These are phyloP conservation scores for Leccinum arenicola DNA, from an alignment of 768 basidiomycete genomes.

Conservation along the genomic window DNA sequence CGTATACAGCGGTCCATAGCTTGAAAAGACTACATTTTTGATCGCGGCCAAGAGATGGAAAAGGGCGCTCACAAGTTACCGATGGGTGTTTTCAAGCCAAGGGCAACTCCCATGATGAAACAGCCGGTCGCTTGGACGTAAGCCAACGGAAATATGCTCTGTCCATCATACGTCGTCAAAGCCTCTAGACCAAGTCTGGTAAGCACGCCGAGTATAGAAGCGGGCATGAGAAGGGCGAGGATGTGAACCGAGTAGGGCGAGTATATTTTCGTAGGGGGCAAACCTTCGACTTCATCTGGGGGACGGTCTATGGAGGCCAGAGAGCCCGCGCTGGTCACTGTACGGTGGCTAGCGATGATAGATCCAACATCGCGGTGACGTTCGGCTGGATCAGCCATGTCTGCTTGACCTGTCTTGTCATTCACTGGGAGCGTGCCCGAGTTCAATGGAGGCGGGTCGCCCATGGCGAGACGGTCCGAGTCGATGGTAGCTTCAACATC, in stretches of 20 bases:
- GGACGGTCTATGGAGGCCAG: slow-evolving; percentile 42
- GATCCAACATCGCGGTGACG: slow-evolving; percentile 31
- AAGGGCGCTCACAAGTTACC: slow-evolving; percentile 61
- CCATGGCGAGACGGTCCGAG: neutral
- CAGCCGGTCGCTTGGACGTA: slow-evolving; percentile 90
- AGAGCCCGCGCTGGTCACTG: slow-evolving; percentile 35
- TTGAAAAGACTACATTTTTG: slow-evolving; percentile 30
- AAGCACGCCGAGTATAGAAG: slow-evolving; percentile 83
- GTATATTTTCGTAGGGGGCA: slow-evolving; percentile 38
- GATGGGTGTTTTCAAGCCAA: slow-evolving; percentile 70
- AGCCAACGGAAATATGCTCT: slow-evolving; percentile 75
- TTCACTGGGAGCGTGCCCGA: neutral
- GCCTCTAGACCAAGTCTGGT: slow-evolving; percentile 77
- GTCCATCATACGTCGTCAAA: slow-evolving; percentile 69
- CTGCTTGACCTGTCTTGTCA: slow-evolving; percentile 1
- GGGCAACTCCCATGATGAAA: slow-evolving; percentile 82
- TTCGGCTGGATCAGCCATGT: neutral
- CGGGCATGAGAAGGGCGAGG: slow-evolving; percentile 70
- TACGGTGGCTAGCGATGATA: slow-evolving; percentile 34
- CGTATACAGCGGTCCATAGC: slow-evolving; percentile 86
- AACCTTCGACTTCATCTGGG: slow-evolving; percentile 31
- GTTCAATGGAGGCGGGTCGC: neutral
- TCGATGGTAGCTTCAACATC: no score
- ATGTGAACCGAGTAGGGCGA: slow-evolving; percentile 61
- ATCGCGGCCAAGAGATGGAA: slow-evolving; percentile 4